Conservation (phyloP, 2,329 filamentous ascomycete species). For the Aspergillus sp. region DNA sequence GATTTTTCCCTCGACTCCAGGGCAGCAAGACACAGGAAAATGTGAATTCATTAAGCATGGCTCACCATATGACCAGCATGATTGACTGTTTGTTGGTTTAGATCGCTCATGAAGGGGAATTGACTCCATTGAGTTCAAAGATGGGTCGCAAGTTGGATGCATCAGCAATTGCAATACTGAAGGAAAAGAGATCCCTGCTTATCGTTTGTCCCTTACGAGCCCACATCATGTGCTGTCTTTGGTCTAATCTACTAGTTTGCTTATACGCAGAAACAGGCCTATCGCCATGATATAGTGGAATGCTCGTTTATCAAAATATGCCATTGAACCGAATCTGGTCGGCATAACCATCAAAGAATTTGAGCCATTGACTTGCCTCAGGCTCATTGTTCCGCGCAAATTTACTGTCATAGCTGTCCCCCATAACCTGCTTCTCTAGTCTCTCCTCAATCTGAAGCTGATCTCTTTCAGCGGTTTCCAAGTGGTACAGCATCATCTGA, state of each 20-base stretch:
- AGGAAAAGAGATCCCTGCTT: neutral
- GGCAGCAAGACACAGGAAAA: neutral
- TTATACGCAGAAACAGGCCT: neutral
- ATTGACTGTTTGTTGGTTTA: neutral
- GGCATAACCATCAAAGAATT: conserved; percentile 1
- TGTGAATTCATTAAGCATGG: neutral
- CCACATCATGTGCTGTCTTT: neutral
- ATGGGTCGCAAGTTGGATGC: neutral
- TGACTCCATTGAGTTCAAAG: neutral
- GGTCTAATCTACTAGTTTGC: neutral
- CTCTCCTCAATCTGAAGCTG: conserved; percentile 1
- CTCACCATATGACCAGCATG: neutral
- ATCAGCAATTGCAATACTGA: neutral
- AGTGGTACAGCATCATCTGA: neutral
- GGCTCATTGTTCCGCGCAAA: neutral
- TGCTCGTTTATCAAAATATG: neutral
- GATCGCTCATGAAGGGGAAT: neutral
- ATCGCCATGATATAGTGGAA: neutral
- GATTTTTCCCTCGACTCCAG: neutral
- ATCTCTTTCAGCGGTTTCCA: neutral
- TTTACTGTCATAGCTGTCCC: conserved; percentile 1
- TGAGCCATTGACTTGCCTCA: neutral
- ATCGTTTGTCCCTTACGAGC: neutral
- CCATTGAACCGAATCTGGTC: neutral
- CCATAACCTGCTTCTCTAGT: conserved; percentile 1